A percentile compares a stretch with the other conserved stretches of the same genome.
Evolutionary conservation across 2,329 filamentous ascomycete species (phyloP).

Genomic region (Ophiostoma populinum): DNA sequence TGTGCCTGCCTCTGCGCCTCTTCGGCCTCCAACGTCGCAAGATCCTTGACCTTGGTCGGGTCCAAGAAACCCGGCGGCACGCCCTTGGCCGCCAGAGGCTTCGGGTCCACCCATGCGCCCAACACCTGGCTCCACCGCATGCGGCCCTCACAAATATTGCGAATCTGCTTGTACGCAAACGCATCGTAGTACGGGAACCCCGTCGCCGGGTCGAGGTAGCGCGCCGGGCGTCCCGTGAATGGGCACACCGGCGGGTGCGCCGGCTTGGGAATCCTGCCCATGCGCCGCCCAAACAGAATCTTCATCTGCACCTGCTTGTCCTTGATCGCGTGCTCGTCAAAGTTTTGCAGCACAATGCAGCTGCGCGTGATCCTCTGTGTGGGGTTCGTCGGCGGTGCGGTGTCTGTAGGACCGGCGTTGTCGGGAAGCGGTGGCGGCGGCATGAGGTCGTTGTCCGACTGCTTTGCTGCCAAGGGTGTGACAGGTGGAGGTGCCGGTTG

Average conservation of each 20-base stretch:
- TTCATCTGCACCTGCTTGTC: slow-evolving; percentile 40
- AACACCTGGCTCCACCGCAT: slow-evolving; percentile 70
- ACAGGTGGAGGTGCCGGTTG: background rate
- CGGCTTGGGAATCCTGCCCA: slow-evolving; percentile 38
- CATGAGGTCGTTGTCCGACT: background rate
- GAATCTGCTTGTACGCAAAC: slow-evolving; percentile 68
- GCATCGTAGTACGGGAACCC: slow-evolving; percentile 66
- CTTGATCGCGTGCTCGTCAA: slow-evolving; percentile 36
- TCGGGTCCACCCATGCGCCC: slow-evolving; percentile 65
- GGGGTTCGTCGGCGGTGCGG: background rate
- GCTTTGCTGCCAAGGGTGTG: background rate
- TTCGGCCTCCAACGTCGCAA: slow-evolving; percentile 4
- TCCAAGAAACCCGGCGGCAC: slow-evolving; percentile 60
- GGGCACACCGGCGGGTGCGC: slow-evolving; percentile 45
- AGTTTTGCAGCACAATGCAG: slow-evolving; percentile 42
- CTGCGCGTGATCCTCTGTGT: slow-evolving; percentile 29
- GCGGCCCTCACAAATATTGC: slow-evolving; percentile 52
- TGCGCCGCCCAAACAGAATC: slow-evolving; percentile 41
- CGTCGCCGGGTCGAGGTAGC: slow-evolving; percentile 72
- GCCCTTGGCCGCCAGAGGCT: slow-evolving; percentile 33
- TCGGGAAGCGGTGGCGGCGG: background rate
- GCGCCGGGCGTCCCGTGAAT: slow-evolving; percentile 66
- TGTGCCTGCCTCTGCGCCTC: slow-evolving; percentile 3
- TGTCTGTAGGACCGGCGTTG: background rate
- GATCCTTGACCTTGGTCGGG: slow-evolving; percentile 10